Evolutionary conservation across 352 stramenopile species (phyloP), one percentile per base, ranked within the genome.

Genomic region (Thraustochytrium sp.): DNA sequence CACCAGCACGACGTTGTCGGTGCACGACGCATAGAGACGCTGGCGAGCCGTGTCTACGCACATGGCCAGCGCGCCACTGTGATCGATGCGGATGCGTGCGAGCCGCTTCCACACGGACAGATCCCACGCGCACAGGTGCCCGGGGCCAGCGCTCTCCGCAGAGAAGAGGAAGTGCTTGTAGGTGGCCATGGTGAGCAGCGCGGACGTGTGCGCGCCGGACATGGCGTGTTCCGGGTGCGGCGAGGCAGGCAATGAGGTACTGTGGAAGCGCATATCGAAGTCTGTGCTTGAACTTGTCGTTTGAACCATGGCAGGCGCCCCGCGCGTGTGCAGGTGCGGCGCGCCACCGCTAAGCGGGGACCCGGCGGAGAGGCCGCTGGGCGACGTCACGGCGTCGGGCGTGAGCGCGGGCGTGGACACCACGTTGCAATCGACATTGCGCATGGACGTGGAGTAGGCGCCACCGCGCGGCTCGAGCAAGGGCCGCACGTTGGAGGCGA

Each of bases 191-290:
- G 23, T 53, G 8, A 80, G 38, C 48, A 80, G 2, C 44, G 68
- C 48, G 3, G 48, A 65, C 23, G 26, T 26, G 51, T 80, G 68
- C 8, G 46, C 37, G 26, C 53, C 68, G 2, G 34, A 34, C 68
- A 80, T 80, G 34, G 8, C 53, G 38, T 80, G 68, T 31, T 80
- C 68, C 23, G 68, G 68, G 31, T 44, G 46, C 5, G 59, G 59
- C 34, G 59, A 72, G 36, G 51, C n/a, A n/a, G n/a, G n/a, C n/a
- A n/a, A n/a, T n/a, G n/a, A n/a, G n/a, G n/a, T n/a, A n/a, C n/a
- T n/a, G n/a, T n/a, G n/a, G n/a, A n/a, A n/a, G n/a, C n/a, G n/a
- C n/a, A n/a, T n/a, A n/a, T n/a, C n/a, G n/a, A n/a, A n/a, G n/a
- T n/a, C n/a, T n/a, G n/a, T n/a, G n/a, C n/a, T n/a, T n/a, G n/a